Evolutionary conservation across 2,329 filamentous ascomycete species (phyloP), one percentile per base, ranked within the genome.

Genomic region (Penicillium psychrosexuale): DNA sequence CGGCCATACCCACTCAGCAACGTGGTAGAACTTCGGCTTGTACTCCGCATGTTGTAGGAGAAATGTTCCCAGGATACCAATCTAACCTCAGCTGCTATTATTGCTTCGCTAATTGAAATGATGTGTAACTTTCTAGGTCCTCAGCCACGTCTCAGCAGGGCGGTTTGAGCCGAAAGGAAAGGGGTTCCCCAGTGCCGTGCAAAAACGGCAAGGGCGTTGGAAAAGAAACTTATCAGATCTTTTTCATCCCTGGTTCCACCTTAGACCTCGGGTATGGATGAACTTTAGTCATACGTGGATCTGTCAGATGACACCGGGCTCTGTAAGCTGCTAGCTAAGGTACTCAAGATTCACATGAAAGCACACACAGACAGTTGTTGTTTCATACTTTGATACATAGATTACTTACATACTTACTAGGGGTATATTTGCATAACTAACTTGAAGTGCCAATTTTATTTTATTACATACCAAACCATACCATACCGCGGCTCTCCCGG

Each of bases 211-310:
- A 12, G n/a, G 19, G 15, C 22, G 13, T 9, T 31, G 19, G 17
- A 15, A 15, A 30, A 31, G 44, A 45, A 33, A 28, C 39, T 51
- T 54, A 51, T 54, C 52, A 44, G 52, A 54, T 54, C 52, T 11
- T 54, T 54, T 37, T 17, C 19, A 19, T 9, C 19, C 39, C 33
- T 19, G 39, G 27, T 38, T 51, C 46, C 39, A 38, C 52, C 5
- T 15, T 12, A 22, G 19, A 19, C 19, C 19, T 19, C 5, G 22
- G 22, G 8, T 30, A 34, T 54, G 52, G 52, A 45, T 36, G n/a
- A 15, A 15, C n/a, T 47, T 9, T 17, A n/a, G 33, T 31, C 19
- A 34, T 30, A 34, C 39, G 15, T 47, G 49, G 49, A 40, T 40
- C 34, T 19, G 2, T 19, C 30, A 12, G 28, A 46, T 38, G 28